A percentile compares a stretch with the other conserved stretches of the same genome.
Evolutionary conservation across 2,329 filamentous ascomycete species (phyloP).

Genomic region (Alternaria brassicae): DNA sequence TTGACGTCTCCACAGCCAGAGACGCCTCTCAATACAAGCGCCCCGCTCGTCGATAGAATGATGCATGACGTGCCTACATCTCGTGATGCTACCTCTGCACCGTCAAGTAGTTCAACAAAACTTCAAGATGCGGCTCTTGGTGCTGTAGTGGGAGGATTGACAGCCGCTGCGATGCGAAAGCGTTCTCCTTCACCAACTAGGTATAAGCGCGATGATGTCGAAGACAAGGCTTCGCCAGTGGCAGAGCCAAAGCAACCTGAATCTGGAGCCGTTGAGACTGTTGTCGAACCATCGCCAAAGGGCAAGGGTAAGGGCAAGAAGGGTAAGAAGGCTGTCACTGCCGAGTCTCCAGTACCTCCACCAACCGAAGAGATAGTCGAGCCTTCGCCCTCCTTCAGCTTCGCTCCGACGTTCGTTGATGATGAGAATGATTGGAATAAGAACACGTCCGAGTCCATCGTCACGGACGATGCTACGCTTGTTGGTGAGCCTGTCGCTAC

Average conservation of each 20-base stretch:
- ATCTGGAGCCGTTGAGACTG: slow-evolving; percentile 10
- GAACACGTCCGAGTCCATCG: slow-evolving; percentile 31
- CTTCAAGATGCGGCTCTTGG: slow-evolving; percentile 42
- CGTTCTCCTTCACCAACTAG: slow-evolving; percentile 25
- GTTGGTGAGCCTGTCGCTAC: slow-evolving; percentile 34
- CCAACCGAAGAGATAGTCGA: slow-evolving; percentile 11
- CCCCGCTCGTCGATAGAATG: slow-evolving; percentile 34
- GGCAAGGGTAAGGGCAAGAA: slow-evolving; percentile 37
- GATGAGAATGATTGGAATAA: slow-evolving; percentile 44
- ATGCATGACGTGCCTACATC: slow-evolving; percentile 24
- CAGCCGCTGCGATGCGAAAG: slow-evolving; percentile 25
- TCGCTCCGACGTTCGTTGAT: slow-evolving; percentile 37
- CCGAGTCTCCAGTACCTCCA: slow-evolving; percentile 5
- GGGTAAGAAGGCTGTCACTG: slow-evolving; percentile 36
- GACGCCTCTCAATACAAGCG: slow-evolving; percentile 33
- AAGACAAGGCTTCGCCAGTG: slow-evolving; percentile 12
- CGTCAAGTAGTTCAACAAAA: slow-evolving; percentile 30
- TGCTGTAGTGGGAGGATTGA: slow-evolving; percentile 35
- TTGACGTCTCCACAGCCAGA: slow-evolving; percentile 15
- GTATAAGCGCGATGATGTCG: slow-evolving; percentile 25
- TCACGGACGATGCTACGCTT: slow-evolving; percentile 44
- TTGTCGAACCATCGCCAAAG: slow-evolving; percentile 24
- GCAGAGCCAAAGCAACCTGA: slow-evolving; percentile 14
- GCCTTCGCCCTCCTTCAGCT: slow-evolving; percentile 14
- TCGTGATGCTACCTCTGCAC: slow-evolving; percentile 23